Evolutionary conservation across 2,329 filamentous ascomycete genomes (phyloP).

Genomic region (Colletotrichum musae): DNA sequence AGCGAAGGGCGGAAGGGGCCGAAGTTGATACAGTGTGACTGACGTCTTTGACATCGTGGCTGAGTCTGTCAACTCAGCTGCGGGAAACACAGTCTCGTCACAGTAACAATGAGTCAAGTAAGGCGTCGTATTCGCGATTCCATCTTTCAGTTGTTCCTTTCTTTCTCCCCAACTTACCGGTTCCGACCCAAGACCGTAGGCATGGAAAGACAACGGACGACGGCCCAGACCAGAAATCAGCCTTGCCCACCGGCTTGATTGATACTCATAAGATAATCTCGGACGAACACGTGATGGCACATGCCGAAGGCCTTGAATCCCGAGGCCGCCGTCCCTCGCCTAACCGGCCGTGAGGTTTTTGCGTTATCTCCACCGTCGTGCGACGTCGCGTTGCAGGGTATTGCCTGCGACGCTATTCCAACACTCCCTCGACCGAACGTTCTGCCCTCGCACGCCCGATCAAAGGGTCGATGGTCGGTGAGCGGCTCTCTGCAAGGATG

Average conservation of each 20-base stretch:
- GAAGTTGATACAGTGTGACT: background rate
- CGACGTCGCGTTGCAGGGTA: conserved; percentile 24
- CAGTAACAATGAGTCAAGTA: background rate
- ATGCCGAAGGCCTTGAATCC: conserved; percentile 8
- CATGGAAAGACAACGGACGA: background rate
- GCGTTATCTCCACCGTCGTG: conserved; percentile 26
- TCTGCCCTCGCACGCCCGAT: too few species aligned
- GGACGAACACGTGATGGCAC: background rate
- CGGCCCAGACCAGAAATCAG: background rate
- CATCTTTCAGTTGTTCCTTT: background rate
- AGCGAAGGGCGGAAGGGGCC: background rate
- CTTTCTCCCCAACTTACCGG: too few species aligned
- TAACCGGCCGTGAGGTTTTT: background rate
- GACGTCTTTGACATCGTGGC: background rate
- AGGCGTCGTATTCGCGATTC: background rate
- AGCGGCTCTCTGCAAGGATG: background rate
- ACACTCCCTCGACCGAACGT: too few species aligned
- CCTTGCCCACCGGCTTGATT: background rate
- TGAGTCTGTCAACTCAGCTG: background rate
- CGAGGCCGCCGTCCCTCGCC: conserved; percentile 1
- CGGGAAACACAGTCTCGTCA: background rate
- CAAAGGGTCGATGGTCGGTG: too few species aligned
- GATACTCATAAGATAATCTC: background rate
- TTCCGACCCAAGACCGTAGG: background rate
- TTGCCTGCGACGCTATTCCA: conserved; percentile 14